Base-by-base conservation (phyloP, 495 filamentous ascomycete genomes). In the Cairneyella variabilis region DNA sequence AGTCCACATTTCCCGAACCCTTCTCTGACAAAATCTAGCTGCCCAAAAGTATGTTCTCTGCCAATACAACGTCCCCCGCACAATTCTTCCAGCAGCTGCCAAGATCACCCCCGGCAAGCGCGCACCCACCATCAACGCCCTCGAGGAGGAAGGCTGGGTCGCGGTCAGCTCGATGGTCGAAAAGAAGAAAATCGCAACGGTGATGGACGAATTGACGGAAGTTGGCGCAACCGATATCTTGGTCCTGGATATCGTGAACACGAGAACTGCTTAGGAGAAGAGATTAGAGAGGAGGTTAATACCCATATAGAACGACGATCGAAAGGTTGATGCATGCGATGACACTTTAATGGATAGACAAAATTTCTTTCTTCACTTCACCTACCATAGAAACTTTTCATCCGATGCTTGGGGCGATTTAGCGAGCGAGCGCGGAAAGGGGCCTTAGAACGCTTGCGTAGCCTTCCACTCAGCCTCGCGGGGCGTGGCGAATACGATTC, bases 21-120 rank as follows among this genome's bases (percentile, higher is more conserved):
- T 18, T 32, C n/a, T 23, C 56, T 57, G 39, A 56, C 45, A 17
- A 52, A 9, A 30, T 12, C 0, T 54, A 86, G 83, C 88, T n/a
- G 93, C 93, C 17, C 88, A 98, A 71, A 84, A 83, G 69, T 97
- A 87, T 71, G 88, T 97, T 26, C 79, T 97, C 42, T 97, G 95
- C 73, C 91, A 93, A 66, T 98, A 97, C 78, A 98, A 98, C 70
- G 82, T 97, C 38, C 75, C 82, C 44, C 84, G 91, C 20, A 45
- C 66, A 26, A 75, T 81, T 51, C 79, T 98, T 27, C 60, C 77
- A 1, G 72, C 67, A 10, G 91, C 84, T n/a, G 82, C 76, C 28
- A 78, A 76, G 58, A 87, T 97, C 68, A 97, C 93, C 0, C 93
- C 95, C 0, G 93, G 93, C 51, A 96, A 95, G 73, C 86, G 95